These are phyloP conservation scores for Ophiosphaerella herpotricha DNA, from an alignment of 2,329 filamentous ascomycete species.

Conservation along the genomic window DNA sequence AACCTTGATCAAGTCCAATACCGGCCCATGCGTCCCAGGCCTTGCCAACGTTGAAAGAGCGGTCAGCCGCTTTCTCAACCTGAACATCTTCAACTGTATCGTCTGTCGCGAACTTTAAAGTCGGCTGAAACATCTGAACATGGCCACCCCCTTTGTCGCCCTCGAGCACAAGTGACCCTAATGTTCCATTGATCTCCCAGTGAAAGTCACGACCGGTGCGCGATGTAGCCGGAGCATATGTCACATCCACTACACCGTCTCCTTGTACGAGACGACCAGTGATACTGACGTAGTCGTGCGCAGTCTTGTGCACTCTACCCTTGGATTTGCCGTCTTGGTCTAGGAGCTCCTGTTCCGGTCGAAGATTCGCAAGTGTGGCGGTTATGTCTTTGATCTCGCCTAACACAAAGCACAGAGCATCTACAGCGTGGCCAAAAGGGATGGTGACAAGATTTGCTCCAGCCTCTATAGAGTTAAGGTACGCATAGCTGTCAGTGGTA, in stretches of 20 bases:
- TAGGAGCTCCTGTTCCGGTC: constrained; percentile 24
- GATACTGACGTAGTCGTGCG: constrained; percentile 35
- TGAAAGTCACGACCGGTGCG: constrained; percentile 32
- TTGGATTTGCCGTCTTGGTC: constrained; percentile 22
- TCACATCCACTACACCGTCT: constrained; percentile 30
- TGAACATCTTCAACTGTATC: constrained; percentile 51
- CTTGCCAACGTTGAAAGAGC: constrained; percentile 58
- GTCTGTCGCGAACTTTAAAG: constrained; percentile 35
- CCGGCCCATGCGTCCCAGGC: constrained; percentile 62
- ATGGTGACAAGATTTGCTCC: constrained; percentile 51
- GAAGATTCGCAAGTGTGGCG: constrained; percentile 30
- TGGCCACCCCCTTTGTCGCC: constrained; percentile 28
- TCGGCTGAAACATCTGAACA: constrained; percentile 52
- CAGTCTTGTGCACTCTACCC: constrained; percentile 27
- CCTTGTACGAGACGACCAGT: constrained; percentile 26
- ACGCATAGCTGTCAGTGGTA: constrained; percentile 43
- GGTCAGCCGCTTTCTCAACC: constrained; percentile 53
- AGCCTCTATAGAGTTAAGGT: constrained; percentile 55
- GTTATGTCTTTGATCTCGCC: constrained; percentile 33
- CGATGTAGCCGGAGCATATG: constrained; percentile 24
- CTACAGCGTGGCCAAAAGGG: constrained; percentile 44
- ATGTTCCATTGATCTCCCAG: constrained; percentile 47
- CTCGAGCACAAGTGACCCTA: constrained; percentile 40
- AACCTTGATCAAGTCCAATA: constrained; percentile 27
- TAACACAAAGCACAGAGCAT: constrained; percentile 36